Evolutionary conservation across 2,329 filamentous ascomycete species (phyloP), one percentile per base, ranked within the genome.

Genomic region (Neurospora sp.): DNA sequence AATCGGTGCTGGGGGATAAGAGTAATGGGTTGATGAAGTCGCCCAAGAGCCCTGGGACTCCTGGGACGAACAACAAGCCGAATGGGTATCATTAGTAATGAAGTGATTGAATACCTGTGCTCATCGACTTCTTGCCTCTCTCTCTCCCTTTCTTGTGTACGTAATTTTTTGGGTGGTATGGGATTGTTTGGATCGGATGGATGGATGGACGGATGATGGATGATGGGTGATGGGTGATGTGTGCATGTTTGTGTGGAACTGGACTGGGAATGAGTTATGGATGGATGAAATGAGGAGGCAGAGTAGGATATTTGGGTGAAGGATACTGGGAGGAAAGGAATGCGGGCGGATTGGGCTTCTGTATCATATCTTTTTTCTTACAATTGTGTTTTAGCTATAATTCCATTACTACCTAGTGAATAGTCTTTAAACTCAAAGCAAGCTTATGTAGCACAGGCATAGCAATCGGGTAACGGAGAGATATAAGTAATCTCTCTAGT

Each of bases 11-110:
- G 38, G 75, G 76, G 40, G 76, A 75, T 33, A 73, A 76, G 17
- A 79, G 79, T 70, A 74, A 77, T 23, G 75, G 77, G 71, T 75
- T 76, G 68, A 62, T 71, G 66, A 79, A 78, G 71, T 78, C 80
- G 70, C 76, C 75, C 15, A 80, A 78, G 71, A 33, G 23, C 23
- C 52, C 52, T 17, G 52, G 52, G 23, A 57, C 46, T 11, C n/a
- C 43, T 11, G 43, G n/a, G 19, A 3, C 10, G n/a, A 52, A 17
- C 11, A 57, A 33, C 28, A 33, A 62, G 23, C 23, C 23, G 23
- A 62, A 62, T 33, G 52, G 52, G 52, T 62, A 62, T 62, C 52
- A 62, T 62, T 62, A 62, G 52, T 62, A 62, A 62, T 62, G 52
- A 62, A 33, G 23, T 62, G 52, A 62, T 62, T 62, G 23, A 33